phyloP scores from a whole-genome alignment of 768 basidiomycete genomes.

The Suillus placidus region DNA sequence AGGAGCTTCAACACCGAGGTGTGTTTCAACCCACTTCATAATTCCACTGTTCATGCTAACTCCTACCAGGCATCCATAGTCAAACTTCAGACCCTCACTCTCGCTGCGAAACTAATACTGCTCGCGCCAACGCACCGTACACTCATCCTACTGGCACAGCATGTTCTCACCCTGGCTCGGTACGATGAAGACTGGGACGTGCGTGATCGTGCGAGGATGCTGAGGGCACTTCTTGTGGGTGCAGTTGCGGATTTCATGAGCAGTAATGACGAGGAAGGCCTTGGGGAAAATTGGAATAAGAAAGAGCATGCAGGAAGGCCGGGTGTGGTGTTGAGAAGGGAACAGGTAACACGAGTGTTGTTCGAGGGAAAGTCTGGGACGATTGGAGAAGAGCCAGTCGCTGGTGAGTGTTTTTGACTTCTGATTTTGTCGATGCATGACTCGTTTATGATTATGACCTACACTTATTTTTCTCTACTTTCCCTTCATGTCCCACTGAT shows the following conservation, averaged over 20 bases:
- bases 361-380: conserved; percentile 72
- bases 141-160: conserved; percentile 58
- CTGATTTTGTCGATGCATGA: conserved; percentile 6
- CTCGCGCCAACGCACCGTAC: conserved; percentile 57
- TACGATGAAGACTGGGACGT: conserved; percentile 92
- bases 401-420: conserved; percentile 30
- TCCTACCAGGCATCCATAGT: conserved; percentile 56
- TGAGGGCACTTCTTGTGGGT: conserved; percentile 69
- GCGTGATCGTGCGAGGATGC: conserved; percentile 84
- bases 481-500: conserved; percentile 5
- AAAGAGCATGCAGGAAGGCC: background rate
- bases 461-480: conserved; percentile 8
- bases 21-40: conserved; percentile 14
- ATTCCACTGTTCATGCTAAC: background rate
- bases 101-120: conserved; percentile 84
- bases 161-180: conserved; percentile 81
- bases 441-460: conserved; percentile 1
- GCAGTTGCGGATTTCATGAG: conserved; percentile 42
- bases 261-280: conserved; percentile 45
- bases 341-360: conserved; percentile 79
- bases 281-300: background rate
- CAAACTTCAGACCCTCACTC: conserved; percentile 81
- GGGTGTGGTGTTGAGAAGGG: conserved; percentile 78
- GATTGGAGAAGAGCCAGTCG: conserved; percentile 40
- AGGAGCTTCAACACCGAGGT: conserved; percentile 79